Percentiles rank a stretch among this genome's conserved stretches.
Evolutionary conservation across 805 yeast genomes (phyloP).

Genomic region (Debaryomyces prosopidis): DNA sequence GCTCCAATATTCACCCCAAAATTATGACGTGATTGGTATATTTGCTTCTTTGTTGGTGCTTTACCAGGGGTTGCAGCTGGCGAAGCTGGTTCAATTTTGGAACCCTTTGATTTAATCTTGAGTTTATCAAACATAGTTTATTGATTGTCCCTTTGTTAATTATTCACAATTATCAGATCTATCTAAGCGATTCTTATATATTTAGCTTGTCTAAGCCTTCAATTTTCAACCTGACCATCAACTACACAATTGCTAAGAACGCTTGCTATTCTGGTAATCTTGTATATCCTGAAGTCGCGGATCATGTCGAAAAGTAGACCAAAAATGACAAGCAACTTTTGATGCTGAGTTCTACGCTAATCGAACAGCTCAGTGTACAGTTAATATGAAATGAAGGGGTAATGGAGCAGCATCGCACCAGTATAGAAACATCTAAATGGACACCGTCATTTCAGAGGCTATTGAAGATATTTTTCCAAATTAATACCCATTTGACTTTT

Average conservation of each 20-base stretch:
- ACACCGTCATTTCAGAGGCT: constrained; percentile 13
- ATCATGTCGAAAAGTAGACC: neutral
- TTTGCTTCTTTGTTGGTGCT: constrained; percentile 42
- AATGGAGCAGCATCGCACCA: neutral
- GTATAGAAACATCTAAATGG: constrained; percentile 4
- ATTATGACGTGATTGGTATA: constrained; percentile 62
- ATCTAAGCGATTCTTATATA: neutral
- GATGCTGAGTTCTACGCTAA: no score
- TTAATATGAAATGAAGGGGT: neutral
- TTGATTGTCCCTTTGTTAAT: neutral
- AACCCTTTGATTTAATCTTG: constrained; percentile 31
- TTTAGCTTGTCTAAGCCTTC: neutral
- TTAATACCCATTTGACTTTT: constrained; percentile 43
- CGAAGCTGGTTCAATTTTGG: constrained; percentile 20
- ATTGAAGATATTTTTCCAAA: constrained; percentile 20
- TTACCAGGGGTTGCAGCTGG: constrained; percentile 27
- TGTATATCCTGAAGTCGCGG: neutral
- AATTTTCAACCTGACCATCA: neutral
- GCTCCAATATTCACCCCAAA: constrained; percentile 88
- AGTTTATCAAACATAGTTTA: constrained; percentile 30
- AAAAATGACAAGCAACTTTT: neutral
- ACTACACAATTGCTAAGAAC: neutral
- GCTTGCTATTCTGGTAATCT: neutral
- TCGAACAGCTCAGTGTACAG: no score
- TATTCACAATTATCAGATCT: no score